phyloP scores from a whole-genome alignment of 371 early-diverging fungal genomes.

The Gilbertella persicaria region DNA sequence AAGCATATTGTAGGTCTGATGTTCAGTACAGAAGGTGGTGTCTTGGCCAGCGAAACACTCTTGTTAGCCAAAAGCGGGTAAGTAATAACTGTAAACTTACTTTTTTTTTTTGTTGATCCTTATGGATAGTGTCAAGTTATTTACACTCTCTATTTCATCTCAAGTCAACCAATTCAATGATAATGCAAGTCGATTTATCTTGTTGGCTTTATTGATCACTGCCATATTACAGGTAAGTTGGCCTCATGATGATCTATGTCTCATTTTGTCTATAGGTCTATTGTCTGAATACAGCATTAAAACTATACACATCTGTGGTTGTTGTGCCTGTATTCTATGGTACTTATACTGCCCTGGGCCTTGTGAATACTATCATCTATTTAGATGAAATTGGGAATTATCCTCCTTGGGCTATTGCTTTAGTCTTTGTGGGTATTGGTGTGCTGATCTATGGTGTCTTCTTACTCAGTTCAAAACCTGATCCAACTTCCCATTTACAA shows the following conservation, averaged over 20 bases:
- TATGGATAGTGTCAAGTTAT: slow-evolving; percentile 63
- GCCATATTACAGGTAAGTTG: slow-evolving; percentile 63
- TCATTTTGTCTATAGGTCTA: slow-evolving; percentile 46
- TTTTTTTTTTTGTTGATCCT: neutral
- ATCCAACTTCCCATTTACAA: slow-evolving; percentile 32
- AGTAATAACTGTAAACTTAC: slow-evolving; percentile 4
- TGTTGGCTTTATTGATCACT: slow-evolving; percentile 57
- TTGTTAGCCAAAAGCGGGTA: slow-evolving; percentile 70
- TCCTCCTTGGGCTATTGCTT: slow-evolving; percentile 59
- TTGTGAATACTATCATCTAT: slow-evolving; percentile 69
- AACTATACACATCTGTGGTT: slow-evolving; percentile 64
- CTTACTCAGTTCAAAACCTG: slow-evolving; percentile 61
- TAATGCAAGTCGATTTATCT: slow-evolving; percentile 58
- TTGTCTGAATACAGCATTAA: slow-evolving; percentile 68
- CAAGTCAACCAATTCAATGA: slow-evolving; percentile 65
- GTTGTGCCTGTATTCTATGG: slow-evolving; percentile 76
- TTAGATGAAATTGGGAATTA: slow-evolving; percentile 58
- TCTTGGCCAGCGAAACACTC: slow-evolving; percentile 66
- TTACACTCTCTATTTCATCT: slow-evolving; percentile 55
- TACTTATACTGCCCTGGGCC: slow-evolving; percentile 64
- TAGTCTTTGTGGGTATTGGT: slow-evolving; percentile 61
- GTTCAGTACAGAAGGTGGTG: slow-evolving; percentile 65
- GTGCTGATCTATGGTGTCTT: slow-evolving; percentile 59
- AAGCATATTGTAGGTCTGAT: slow-evolving; percentile 60
- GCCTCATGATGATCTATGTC: neutral